These are phyloP conservation scores for Ramaria sp. DNA, from an alignment of 768 basidiomycete genomes.

Conservation along the genomic window DNA sequence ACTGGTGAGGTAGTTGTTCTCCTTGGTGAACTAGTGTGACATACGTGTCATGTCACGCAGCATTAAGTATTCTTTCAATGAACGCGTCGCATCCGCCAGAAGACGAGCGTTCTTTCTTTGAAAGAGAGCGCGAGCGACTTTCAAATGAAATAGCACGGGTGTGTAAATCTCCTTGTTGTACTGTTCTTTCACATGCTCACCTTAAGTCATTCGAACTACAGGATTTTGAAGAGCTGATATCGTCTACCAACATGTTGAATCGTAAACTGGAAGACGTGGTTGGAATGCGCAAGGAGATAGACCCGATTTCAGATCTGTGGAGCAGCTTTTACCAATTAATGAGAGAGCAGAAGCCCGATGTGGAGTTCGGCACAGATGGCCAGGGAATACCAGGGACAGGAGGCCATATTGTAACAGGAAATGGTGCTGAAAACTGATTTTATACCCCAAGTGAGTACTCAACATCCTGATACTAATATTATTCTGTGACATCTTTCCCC, in stretches of 20 bases:
- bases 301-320: constrained; percentile 81
- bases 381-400: constrained; percentile 60
- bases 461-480: no score
- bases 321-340: constrained; percentile 70
- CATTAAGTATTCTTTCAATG: background rate
- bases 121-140: constrained; percentile 67
- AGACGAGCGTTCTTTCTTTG: constrained; percentile 50
- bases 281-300: constrained; percentile 88
- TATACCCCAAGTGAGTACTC: no score
- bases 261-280: constrained; percentile 87
- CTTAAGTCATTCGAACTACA: constrained; percentile 17
- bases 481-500: no score
- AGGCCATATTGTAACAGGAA: constrained; percentile 19
- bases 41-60: background rate
- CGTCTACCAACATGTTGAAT: constrained; percentile 76
- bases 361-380: constrained; percentile 20
- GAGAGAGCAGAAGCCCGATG: constrained; percentile 30
- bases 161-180: constrained; percentile 13
- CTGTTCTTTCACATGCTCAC: background rate
- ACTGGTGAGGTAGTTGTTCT: no score
- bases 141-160: constrained; percentile 67
- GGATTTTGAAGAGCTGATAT: constrained; percentile 85
- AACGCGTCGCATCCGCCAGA: constrained; percentile 13
- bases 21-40: no score
- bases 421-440: background rate